Base-by-base conservation (phyloP, 441 rosid genomes). In the Hypseocharis bilobata region DNA sequence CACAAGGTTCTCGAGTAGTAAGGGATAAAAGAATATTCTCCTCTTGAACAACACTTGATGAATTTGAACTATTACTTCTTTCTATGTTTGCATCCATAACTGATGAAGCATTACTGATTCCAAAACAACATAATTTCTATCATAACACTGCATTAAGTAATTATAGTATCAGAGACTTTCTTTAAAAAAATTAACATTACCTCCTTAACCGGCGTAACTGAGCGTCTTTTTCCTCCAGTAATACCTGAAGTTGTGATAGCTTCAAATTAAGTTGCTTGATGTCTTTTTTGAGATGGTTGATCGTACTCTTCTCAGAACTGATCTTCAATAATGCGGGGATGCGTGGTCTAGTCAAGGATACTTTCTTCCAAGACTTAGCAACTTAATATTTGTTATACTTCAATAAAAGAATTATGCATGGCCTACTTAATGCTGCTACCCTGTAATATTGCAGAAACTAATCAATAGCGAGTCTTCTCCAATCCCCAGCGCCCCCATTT, bases 261-360 rank as follows among this genome's bases (percentile, higher is more conserved):
- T 80, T 84, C 42, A 68, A 67, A 77, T 80, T 83, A 66, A 86
- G 85, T 66, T 80, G 87, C 65, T 77, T 80, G 71, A 81, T 74
- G 60, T 84, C 88, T 63, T 77, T 86, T 65, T 80, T 83, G 57
- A 86, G 80, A 69, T 56, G 80, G 63, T 65, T 78, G 44, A 80
- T 69, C 25, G 82, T 76, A 72, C 72, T 76, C 72, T 77, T 83
- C 72, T 84, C 92, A 36, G 80, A 77, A 72, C 87, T 81, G 55
- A 86, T 77, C 78, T 78, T 86, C 82, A 86, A 66, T 29, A 86
- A 75, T 77, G 89, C 74, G 20, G 92, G 92, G 65, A 86, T 76
- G 71, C 86, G 84, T 80, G 80, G 75, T 55, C 65, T 74, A 56
- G 83, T 83, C 76, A 84, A 83, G 87, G 77, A 74, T 38, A 65